A percentile compares a stretch with the other conserved stretches of the same genome.
Conservation (phyloP, 1,284 basidiomycete genomes). For the Ganoderma lucidum region DNA sequence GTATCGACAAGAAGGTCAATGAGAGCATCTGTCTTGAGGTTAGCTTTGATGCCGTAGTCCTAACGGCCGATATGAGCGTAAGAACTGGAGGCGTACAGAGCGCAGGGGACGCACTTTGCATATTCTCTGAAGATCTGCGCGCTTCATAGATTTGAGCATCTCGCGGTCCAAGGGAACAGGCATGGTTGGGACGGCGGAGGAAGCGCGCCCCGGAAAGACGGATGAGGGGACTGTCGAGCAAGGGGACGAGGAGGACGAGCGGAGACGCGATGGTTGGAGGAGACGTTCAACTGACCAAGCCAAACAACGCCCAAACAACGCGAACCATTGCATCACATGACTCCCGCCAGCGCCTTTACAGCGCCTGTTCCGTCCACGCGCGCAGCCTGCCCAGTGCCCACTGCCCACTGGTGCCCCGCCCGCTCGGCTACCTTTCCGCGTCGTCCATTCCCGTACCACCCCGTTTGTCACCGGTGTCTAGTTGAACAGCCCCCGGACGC, state of each 20-base stretch:
- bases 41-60: conserved; percentile 81
- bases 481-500: not conserved
- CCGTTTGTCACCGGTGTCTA: not conserved
- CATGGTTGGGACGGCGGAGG: conserved; percentile 45
- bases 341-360: not conserved
- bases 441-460: not conserved
- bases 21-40: conserved; percentile 78
- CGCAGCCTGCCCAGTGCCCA: not conserved
- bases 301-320: conserved; percentile 40
- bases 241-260: conserved; percentile 4
- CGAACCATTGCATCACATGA: conserved; percentile 34
- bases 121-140: conserved; percentile 74
- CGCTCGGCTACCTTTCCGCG: not conserved
- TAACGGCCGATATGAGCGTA: conserved; percentile 42
- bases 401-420: not conserved
- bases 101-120: conserved; percentile 67
- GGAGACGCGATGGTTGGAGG: conserved; percentile 27
- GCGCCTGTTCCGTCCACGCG: not conserved
- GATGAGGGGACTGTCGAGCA: conserved; percentile 8
- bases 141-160: conserved; percentile 68
- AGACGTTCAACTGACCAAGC: conserved; percentile 27
- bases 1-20: conserved; percentile 75
- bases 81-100: conserved; percentile 11
- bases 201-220: conserved; percentile 9
- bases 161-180: conserved; percentile 58